phyloP scores from a whole-genome alignment of 257 asterid species.

The Knoxia roxburghii region DNA sequence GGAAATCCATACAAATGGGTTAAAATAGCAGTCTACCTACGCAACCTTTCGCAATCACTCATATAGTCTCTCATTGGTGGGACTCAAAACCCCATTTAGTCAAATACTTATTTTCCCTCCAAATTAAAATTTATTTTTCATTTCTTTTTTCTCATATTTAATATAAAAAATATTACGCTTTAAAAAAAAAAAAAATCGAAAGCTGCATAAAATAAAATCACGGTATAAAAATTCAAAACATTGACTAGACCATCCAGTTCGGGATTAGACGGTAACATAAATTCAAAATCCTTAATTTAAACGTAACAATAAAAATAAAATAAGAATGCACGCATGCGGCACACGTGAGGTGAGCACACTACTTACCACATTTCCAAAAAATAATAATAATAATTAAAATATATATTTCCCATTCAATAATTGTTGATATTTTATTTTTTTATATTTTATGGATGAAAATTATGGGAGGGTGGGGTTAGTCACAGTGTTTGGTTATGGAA shows the following conservation, averaged over 20 bases:
- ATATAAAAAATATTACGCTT: too few relatives aligned
- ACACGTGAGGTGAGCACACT: background rate
- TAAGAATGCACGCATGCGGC: background rate
- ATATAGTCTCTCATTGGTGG: background rate
- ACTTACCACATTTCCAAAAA: too few relatives aligned
- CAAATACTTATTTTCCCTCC: slow-evolving; percentile 2
- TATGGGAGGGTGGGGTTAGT: background rate
- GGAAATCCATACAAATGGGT: too few relatives aligned
- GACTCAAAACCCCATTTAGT: background rate
- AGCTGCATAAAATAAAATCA: too few relatives aligned
- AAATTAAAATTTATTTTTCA: too few relatives aligned
- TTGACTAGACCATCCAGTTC: too few relatives aligned
- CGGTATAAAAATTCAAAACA: too few relatives aligned
- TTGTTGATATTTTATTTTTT: background rate
- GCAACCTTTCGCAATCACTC: slow-evolving; percentile 3
- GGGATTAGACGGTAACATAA: too few relatives aligned
- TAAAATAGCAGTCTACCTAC: background rate
- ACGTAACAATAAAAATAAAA: background rate
- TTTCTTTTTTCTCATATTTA: too few relatives aligned
- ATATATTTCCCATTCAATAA: background rate
- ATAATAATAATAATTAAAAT: too few relatives aligned
- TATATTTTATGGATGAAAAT: background rate
- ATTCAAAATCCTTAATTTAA: too few relatives aligned
- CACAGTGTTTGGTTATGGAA: slow-evolving; percentile 8
- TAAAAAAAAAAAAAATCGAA: too few relatives aligned